These are phyloP conservation scores for Daldinia sp. DNA, from an alignment of 2,329 filamentous ascomycete species.

Conservation along the genomic window DNA sequence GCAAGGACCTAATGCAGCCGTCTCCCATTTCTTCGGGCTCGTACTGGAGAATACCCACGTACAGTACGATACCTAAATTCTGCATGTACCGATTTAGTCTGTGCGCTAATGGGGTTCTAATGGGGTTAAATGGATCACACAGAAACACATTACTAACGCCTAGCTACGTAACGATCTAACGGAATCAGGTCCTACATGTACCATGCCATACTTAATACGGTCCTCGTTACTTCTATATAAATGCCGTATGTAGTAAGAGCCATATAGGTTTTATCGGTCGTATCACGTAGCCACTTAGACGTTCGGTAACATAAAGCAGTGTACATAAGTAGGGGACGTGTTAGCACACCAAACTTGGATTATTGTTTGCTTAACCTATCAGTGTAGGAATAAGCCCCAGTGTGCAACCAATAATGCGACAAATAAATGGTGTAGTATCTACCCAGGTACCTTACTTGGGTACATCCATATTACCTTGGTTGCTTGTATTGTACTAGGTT, in stretches of 20 bases:
- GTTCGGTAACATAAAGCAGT: constrained; percentile 17
- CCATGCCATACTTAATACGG: constrained; percentile 3
- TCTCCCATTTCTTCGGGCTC: too few species aligned
- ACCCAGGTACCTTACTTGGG: background rate
- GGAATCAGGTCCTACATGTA: constrained; percentile 1
- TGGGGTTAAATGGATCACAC: background rate
- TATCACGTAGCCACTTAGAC: constrained; percentile 23
- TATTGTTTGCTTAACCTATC: background rate
- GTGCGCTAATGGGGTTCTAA: constrained; percentile 15
- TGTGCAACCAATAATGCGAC: constrained; percentile 11
- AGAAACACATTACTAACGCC: constrained; percentile 1
- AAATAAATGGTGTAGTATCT: background rate
- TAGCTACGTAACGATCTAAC: constrained; percentile 16
- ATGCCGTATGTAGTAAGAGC: background rate
- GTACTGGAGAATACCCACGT: too few species aligned
- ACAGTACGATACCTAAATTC: background rate
- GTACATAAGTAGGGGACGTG: constrained; percentile 5
- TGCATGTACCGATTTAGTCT: constrained; percentile 7
- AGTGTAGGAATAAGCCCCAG: constrained; percentile 1
- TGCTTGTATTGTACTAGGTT: too few species aligned
- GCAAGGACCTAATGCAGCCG: too few species aligned
- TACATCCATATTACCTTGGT: background rate
- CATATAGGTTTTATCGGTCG: constrained; percentile 3
- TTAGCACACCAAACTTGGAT: constrained; percentile 5
- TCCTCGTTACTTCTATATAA: background rate